These are phyloP conservation scores for Botrytis paeoniae DNA, from an alignment of 2,329 filamentous ascomycete species.

Conservation along the genomic window DNA sequence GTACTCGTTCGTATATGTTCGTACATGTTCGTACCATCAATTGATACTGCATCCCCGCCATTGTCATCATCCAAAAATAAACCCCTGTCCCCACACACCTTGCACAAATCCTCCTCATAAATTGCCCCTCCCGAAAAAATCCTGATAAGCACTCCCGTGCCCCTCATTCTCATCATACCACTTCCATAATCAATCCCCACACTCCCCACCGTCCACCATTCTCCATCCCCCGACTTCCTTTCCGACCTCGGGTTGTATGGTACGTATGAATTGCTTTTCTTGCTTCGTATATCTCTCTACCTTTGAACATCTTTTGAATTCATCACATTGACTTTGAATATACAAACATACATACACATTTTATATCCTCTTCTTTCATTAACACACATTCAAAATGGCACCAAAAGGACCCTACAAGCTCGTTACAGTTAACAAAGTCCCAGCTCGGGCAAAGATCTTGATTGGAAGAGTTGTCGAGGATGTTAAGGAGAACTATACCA, in stretches of 20 bases:
- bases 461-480: constrained; percentile 60
- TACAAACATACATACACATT: not conserved
- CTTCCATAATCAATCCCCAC: constrained; percentile 1
- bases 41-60: not conserved
- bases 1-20: no score
- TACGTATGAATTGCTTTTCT: not conserved
- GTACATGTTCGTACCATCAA: not conserved
- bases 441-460: constrained; percentile 60
- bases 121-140: not conserved
- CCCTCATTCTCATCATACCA: constrained; percentile 13
- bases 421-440: constrained; percentile 66
- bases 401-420: constrained; percentile 59
- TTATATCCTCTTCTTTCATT: not conserved
- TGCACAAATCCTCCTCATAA: not conserved
- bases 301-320: not conserved
- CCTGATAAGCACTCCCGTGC: constrained; percentile 4
- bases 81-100: constrained; percentile 8
- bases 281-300: no score
- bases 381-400: constrained; percentile 23
- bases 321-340: not conserved
- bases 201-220: constrained; percentile 8
- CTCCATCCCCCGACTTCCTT: not conserved
- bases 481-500: constrained; percentile 61
- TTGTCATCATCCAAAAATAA: not conserved
- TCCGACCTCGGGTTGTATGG: not conserved